phyloP scores from a whole-genome alignment of 2,329 filamentous ascomycete species.

The Aspergillus quadricinctus region DNA sequence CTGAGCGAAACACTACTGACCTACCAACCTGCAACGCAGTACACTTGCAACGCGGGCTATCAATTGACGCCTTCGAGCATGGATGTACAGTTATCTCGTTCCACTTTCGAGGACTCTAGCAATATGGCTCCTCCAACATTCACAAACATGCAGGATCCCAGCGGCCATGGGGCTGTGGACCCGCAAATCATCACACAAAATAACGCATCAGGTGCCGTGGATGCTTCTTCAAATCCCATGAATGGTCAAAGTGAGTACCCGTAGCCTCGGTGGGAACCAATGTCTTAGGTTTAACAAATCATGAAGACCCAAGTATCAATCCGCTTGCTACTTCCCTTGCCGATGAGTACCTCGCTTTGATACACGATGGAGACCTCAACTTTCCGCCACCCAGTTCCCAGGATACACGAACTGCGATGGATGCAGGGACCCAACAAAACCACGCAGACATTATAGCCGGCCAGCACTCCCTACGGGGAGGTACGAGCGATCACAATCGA shows the following conservation, averaged over 20 bases:
- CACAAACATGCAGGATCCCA: not conserved
- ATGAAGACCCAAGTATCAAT: not conserved
- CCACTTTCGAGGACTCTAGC: conserved; percentile 2
- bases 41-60: not conserved
- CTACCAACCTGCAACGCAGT: not conserved
- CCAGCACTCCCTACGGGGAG: not conserved
- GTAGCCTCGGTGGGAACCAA: not conserved
- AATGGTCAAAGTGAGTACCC: not conserved
- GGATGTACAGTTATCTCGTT: conserved; percentile 5
- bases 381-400: not conserved
- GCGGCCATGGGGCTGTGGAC: not conserved
- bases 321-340: not conserved
- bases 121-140: not conserved
- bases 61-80: conserved; percentile 1
- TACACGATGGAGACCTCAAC: not conserved
- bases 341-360: not conserved
- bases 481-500: not conserved
- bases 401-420: not conserved
- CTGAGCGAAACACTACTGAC: not conserved
- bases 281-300: not conserved
- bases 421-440: not conserved
- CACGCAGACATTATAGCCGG: not conserved
- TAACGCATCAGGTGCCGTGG: not conserved
- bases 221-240: not conserved
- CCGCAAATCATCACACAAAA: not conserved